Base-by-base conservation (phyloP, 495 filamentous ascomycete species). In the Sabuloglossum arenarium region DNA sequence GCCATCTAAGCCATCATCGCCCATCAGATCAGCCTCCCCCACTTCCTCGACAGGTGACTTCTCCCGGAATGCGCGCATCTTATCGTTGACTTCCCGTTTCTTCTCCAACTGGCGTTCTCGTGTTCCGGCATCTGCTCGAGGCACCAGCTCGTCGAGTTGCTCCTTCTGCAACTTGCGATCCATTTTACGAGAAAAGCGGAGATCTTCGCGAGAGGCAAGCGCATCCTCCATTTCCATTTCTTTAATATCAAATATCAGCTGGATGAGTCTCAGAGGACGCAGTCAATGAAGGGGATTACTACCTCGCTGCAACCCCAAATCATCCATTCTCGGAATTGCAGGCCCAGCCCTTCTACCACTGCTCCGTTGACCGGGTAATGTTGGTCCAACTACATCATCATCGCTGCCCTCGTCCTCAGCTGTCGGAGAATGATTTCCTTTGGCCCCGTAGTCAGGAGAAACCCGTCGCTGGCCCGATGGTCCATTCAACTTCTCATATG, bases 31-130 rank as follows among this genome's bases (percentile, higher is more conserved):
- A 1, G 62, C 59, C 28, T 84, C 84, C 0, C 64, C 66, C 0
- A 83, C 70, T 55, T 84, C 83, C 12, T 61, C 57, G 27, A 59
- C 66, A 0, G 74, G 74, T 24, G 73, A 76, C 61, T 70, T 74
- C 10, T 85, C 78, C 0, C 77, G 68, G 59, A 82, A 86, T 21
- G 67, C 68, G 6, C 71, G 66, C 68, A 82, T 70, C 68, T 75
- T 77, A 12, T 76, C 79, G 56, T 71, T 74, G 12, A 74, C 60
- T 56, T 72, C 74, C 42, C 65, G 64, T 50, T 80, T 81, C 72
- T 95, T 95, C 72, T 98, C 90, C 4, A 98, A 73, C 55, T 79
- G 77, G 9, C 90, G 79, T 67, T 94, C 91, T 27, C 81, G 79
- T 1, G 86, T 88, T 0, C 90, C 88, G 0, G 90, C 69, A 51